Percentiles rank a stretch among this genome's conserved stretches.
These are phyloP conservation scores for Aspergillus piperis DNA, from an alignment of 2,329 filamentous ascomycete species.

Conservation along the genomic window DNA sequence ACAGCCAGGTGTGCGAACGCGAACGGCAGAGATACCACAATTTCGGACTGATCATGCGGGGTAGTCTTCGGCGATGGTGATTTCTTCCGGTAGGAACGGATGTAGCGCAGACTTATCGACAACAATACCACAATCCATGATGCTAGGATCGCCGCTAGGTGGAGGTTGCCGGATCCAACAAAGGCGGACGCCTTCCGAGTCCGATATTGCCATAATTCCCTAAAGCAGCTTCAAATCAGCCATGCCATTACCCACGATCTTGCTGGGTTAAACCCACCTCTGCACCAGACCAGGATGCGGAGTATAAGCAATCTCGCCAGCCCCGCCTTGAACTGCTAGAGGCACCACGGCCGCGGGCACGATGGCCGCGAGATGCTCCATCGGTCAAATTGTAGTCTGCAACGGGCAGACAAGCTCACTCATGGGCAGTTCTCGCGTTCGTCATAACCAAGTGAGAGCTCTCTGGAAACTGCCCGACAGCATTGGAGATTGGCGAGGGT, in stretches of 20 bases:
- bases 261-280: not conserved
- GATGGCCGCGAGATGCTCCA: slow-evolving; percentile 3
- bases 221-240: not conserved
- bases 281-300: not conserved
- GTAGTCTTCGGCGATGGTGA: not conserved
- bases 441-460: slow-evolving; percentile 3
- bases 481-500: not conserved
- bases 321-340: not conserved
- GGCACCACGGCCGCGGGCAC: not conserved
- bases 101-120: slow-evolving; percentile 14
- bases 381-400: not conserved
- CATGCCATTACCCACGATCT: not conserved
- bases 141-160: slow-evolving; percentile 22
- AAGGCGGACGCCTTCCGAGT: slow-evolving; percentile 24
- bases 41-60: slow-evolving; percentile 1
- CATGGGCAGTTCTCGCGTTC: not conserved
- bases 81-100: slow-evolving; percentile 12
- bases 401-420: not conserved
- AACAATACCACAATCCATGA: slow-evolving; percentile 23
- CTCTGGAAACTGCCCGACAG: not conserved
- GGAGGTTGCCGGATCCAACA: slow-evolving; percentile 27
- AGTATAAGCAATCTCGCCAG: not conserved
- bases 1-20: slow-evolving; percentile 20
- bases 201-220: slow-evolving; percentile 27
- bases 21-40: slow-evolving; percentile 13